Base-by-base conservation (phyloP, 2,329 filamentous ascomycete species). In the Diaporthe nobilis region DNA sequence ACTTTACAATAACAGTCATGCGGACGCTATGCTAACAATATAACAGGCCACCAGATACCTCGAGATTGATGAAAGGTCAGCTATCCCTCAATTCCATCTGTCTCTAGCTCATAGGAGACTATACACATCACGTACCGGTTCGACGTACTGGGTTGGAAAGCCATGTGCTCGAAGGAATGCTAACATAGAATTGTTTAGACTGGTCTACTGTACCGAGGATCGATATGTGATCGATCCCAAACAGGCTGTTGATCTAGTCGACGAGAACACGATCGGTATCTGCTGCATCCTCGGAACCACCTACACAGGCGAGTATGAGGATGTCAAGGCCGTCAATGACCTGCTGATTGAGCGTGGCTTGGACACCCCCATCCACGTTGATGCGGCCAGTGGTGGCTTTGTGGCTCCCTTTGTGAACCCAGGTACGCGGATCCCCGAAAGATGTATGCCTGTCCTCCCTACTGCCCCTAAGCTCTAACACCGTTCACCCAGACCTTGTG, bases 261-360 rank as follows among this genome's bases (percentile, higher is more conserved):
- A 93, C 79, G 91, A 93, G 83, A 93, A 93, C 82, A 93, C 91
- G 15, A 98, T 98, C 81, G 96, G 96, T 76, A 98, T 98, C 80
- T 98, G 95, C 82, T 90, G 92, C 75, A 98, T 98, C 79, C 86
- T 98, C 3, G 96, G 76, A n/a, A 97, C 95, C 3, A 98, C 96
- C 0, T 98, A 98, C 85, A 98, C 96, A 0, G 96, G 96, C 77
- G 94, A 98, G 87, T 98, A 98, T 81, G 96, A 98, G 85, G 95
- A 98, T 81, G 93, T 96, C 82, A 96, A 98, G 88, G 92, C 90
- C 15, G 94, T 98, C 85, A 98, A 98, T 80, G 95, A 98, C 82
- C 87, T 98, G 60, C 88, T 98, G 47, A 83, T 95, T 7, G 87
- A 95, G 88, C 92, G 89, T 75, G 88, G 90, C 55, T 88, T 98